Base-by-base conservation (phyloP, 2,329 filamentous ascomycete species). In the Boeremia exigua region DNA sequence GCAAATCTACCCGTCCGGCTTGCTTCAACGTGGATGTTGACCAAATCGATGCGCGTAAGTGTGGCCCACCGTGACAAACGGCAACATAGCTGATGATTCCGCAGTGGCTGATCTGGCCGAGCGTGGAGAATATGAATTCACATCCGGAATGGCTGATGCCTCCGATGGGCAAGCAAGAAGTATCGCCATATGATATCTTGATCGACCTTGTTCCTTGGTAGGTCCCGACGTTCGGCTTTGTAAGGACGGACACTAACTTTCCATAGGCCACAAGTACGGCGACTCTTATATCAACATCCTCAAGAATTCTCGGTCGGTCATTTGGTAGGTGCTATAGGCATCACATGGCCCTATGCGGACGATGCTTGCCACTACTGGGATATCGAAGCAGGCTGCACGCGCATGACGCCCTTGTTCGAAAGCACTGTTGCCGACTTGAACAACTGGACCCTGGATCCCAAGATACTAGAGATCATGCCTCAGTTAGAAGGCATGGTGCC, bases 281-380 rank as follows among this genome's bases (percentile, higher is more conserved):
- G 69, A 28, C 49, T 73, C 29, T 50, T 75, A 6, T 73, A 74
- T 47, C 65, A 70, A 32, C 68, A 70, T 54, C 72, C 69, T 19
- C 65, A 62, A 14, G 69, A 75, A 36, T 72, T 65, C 50, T 58
- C 66, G 6, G 60, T 67, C 5, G 63, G 60, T 12, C 57, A 65
- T 23, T 62, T 75, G 39, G 55, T 75, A 14, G 70, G 72, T 10
- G 58, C 67, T 15, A 65, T 75, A 10, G 60, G 63, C 7, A 54
- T 73, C 28, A 65, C 58, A 29, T 75, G 72, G 72, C 70, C 69
- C 12, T 74, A 73, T 49, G 68, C 70, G 14, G 70, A 75, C 33
- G 70, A 74, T 37, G 66, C 69, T 17, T 74, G 72, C 59, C 70
- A 74, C 54, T 75, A 73, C 50, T 74, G 71, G 71, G 72, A 75